Base-by-base conservation (phyloP, 768 basidiomycete genomes). In the Polyporus arcularius region DNA sequence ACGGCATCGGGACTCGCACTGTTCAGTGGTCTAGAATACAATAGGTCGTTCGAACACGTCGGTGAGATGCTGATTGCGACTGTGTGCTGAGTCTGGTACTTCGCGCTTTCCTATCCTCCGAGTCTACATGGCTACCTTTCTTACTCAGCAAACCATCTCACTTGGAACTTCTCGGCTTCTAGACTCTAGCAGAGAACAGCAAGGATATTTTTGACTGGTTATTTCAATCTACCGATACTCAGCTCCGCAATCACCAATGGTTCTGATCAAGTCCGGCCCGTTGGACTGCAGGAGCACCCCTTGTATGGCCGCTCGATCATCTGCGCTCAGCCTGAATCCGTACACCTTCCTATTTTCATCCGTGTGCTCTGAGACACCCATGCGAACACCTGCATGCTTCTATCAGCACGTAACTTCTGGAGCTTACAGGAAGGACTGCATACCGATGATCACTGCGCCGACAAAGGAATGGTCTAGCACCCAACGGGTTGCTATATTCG, bases 401-500 rank as follows among this genome's bases (percentile, higher is more conserved):
- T 53, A 41, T 31, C 53, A 32, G 28, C 15, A 30, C 16, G 45
- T 21, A 41, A 14, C 53, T 21, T 7, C 6, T 9, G 4, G 28
- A 3, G 12, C 11, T n/a, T 38, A 4, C 1, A 26, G 12, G 10
- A 26, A 31, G 15, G 8, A 64, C 76, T 21, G 21, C 42, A 7
- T 63, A 87, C 91, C 92, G 67, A 94, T 82, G 65, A 93, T 82
- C 38, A 92, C 89, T 40, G 90, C 89, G 10, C 89, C 91, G 16
- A 93, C 90, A 64, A 82, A 88, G 7, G 73, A 68, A 54, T 92
- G 89, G 75, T 94, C 89, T 21, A 94, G 78, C 0, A 92, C 88
- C 91, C 91, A 93, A 15, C 91, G 85, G 2, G 85, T 88, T 35
- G 91, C 90, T 41, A 94, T 76, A 68, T 92, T 92, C 55, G 92